These are phyloP conservation scores for Hypoxylon sp. DNA, from an alignment of 2,329 filamentous ascomycete species.

Conservation along the genomic window DNA sequence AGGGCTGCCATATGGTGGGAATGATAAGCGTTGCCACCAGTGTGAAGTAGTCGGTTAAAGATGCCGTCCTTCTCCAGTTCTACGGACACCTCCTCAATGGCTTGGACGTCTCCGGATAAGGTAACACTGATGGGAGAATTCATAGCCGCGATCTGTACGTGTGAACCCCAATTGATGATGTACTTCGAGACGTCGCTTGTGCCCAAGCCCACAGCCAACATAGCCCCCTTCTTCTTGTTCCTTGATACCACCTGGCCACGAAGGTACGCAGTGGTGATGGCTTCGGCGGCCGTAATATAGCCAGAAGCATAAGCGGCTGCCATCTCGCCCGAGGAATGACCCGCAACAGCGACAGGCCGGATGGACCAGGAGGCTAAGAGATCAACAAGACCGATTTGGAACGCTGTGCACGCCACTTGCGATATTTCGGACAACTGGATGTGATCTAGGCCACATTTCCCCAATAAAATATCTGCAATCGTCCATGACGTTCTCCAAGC, in stretches of 20 bases:
- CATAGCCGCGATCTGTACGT: constrained; percentile 49
- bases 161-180: constrained; percentile 49
- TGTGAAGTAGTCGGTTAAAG: constrained; percentile 47
- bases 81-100: constrained; percentile 32
- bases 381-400: constrained; percentile 61
- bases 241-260: constrained; percentile 44
- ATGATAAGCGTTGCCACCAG: constrained; percentile 51
- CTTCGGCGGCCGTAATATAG: constrained; percentile 46
- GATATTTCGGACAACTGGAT: too few relatives aligned
- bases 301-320: constrained; percentile 60
- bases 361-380: constrained; percentile 57
- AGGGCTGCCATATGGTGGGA: constrained; percentile 49
- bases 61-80: constrained; percentile 30
- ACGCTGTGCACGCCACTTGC: constrained; percentile 59
- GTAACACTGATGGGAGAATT: constrained; percentile 53
- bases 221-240: constrained; percentile 41
- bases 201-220: constrained; percentile 51
- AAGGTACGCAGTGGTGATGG: constrained; percentile 47
- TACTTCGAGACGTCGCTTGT: constrained; percentile 41
- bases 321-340: constrained; percentile 61
- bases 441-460: too few relatives aligned
- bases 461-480: too few relatives aligned
- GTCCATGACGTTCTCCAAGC: too few relatives aligned
- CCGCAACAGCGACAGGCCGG: constrained; percentile 53
- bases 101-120: constrained; percentile 48